Evolutionary conservation across 305 asterid species (phyloP), one percentile per base, ranked within the genome.

Genomic region (Fraxinus baroniana): DNA sequence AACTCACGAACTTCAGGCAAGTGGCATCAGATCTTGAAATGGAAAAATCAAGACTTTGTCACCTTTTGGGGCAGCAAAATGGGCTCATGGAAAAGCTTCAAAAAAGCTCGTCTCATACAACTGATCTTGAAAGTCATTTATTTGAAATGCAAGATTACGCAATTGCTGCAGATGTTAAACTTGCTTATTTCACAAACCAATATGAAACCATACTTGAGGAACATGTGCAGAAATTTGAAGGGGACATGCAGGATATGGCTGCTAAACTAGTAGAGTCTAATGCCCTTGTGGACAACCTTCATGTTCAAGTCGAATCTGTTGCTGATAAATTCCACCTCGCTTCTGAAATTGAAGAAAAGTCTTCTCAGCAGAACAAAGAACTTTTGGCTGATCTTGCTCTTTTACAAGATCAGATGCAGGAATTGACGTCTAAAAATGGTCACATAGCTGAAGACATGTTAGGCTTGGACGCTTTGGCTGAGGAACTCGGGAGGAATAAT

Each of bases 241-340:
- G 87, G 81, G 89, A 89, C 79, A 79, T 91, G 84, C 87, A 84
- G 68, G 88, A 89, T 30, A 85, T 88, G 86, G 93, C 76, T 82
- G 80, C 82, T 73, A 93, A 91, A 85, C 84, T 92, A 41, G 92
- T 88, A 78, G 78, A 81, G 52, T 91, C 98, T 17, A 89, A 87
- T 89, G 89, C 94, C 82, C 88, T 93, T 71, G 92, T 92, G 83
- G 95, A 89, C 49, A 91, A 89, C 77, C 95, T 97, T 89, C 94
- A 91, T 82, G 83, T 86, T 78, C 92, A 92, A 83, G 88, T 97
- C 35, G 97, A 93, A 79, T 87, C 90, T 62, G 86, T 97, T 84
- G 92, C 89, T 49, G 86, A 89, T 52, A 95, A 90, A 88, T 78
- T 92, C 74, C 89, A 89, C 70, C 80, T 83, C 35, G 89, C 88